phyloP scores from a whole-genome alignment of 2,329 filamentous ascomycete species.

The Sarocladiaceae sp. region DNA sequence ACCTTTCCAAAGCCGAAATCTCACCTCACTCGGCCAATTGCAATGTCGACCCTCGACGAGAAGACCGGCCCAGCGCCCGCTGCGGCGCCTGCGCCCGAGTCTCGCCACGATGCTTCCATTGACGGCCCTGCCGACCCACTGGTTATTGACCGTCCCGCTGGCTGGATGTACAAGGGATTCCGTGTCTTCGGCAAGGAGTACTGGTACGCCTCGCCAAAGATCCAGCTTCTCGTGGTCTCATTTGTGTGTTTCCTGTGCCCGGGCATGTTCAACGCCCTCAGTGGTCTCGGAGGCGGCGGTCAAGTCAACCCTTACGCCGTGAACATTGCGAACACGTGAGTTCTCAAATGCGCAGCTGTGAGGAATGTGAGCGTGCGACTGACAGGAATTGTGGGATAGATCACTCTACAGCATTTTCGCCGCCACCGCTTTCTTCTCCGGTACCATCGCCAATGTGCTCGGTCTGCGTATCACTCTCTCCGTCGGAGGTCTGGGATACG shows the following conservation, averaged over 20 bases:
- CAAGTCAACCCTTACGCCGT: slow-evolving; percentile 44
- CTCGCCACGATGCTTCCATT: slow-evolving; percentile 15
- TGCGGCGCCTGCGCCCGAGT: background rate
- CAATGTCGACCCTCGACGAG: slow-evolving; percentile 23
- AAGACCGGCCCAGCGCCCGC: slow-evolving; percentile 10
- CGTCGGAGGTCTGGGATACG: slow-evolving; percentile 74
- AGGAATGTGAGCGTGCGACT: too few relatives aligned
- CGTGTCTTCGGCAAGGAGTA: slow-evolving; percentile 49
- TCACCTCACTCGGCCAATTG: background rate
- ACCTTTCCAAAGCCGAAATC: background rate
- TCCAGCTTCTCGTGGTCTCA: slow-evolving; percentile 66
- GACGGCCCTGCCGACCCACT: slow-evolving; percentile 6
- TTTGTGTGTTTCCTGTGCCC: slow-evolving; percentile 58
- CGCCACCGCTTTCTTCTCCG: slow-evolving; percentile 65
- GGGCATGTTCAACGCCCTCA: slow-evolving; percentile 64
- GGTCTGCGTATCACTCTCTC: slow-evolving; percentile 65
- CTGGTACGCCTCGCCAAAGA: slow-evolving; percentile 70
- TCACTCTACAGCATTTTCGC: slow-evolving; percentile 69
- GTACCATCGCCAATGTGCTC: slow-evolving; percentile 73
- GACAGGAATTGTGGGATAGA: slow-evolving; percentile 22
- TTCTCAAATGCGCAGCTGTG: too few relatives aligned
- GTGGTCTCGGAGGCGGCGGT: slow-evolving; percentile 56
- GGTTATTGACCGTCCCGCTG: slow-evolving; percentile 11
- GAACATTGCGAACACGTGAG: slow-evolving; percentile 57
- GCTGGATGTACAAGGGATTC: slow-evolving; percentile 27